Base-by-base conservation (phyloP, 495 filamentous ascomycete genomes). In the Tirmania nivea region DNA sequence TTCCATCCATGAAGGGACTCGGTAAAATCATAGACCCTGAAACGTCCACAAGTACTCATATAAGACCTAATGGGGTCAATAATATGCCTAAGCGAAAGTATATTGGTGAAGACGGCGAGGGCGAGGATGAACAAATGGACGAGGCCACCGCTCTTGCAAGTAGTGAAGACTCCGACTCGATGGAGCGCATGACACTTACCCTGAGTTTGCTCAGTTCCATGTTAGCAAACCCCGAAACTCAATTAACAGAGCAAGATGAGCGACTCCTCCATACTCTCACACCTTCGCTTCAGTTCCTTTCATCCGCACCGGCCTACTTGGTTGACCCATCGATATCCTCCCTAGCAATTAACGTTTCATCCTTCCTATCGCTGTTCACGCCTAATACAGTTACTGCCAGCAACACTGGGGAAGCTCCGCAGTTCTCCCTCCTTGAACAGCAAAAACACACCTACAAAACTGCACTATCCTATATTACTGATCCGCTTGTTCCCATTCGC, bases 401-500 rank as follows among this genome's bases (percentile, higher is more conserved):
- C 12, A 45, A 3, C 3, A 19, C 12, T 14, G 39, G 39, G 12
- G 16, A 2, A 12, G 5, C 48, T 16, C n/a, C 48, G 5, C 16
- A 50, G 21, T 12, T 12, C 14, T 50, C 55, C 11, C 39, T 56
- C 5, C 34, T 20, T 10, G 59, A 63, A 45, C 45, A 54, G 37
- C 59, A 65, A 25, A 58, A 56, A 17, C 56, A 84, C 53, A 80
- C 73, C 0, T 83, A 90, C 59, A 73, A 69, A 51, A 72, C 83
- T 16, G 83, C 83, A 7, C 69, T 90, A 34, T 75, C 73, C 0
- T 84, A 88, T 60, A 77, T 90, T 53, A 79, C 78, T 17, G 83
- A 85, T 53, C 75, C 79, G 0, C 77, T 84, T 0, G 75, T 84
- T 8, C 86, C 86, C 0, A 79, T 88, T 10, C 77, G 84, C 34